Base-by-base conservation (phyloP, 140 eudicot genomes). In the Flaveria floridana region DNA sequence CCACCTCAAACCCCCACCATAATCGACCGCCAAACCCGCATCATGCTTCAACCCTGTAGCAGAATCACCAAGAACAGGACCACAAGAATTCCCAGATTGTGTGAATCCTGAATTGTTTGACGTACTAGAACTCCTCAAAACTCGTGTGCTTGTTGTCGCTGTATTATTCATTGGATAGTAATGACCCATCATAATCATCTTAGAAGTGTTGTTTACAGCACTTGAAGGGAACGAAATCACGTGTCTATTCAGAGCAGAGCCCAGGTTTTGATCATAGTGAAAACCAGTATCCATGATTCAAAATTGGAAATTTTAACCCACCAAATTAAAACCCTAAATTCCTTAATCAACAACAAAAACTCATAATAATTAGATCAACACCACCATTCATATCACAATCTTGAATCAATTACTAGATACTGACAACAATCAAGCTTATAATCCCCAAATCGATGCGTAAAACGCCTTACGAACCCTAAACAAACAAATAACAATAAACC, bases 21-120 rank as follows among this genome's bases (percentile, higher is more conserved):
- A 91, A 83, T 91, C 96, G 0, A 83, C 96, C 20, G 86, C 89
- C 53, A 86, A 73, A 14, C 93, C 96, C 18, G 89, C 76, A 44
- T 91, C 96, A 48, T 85, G 90, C 82, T 86, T 91, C 65, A 91
- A 79, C 75, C 92, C 96, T 0, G 86, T 79, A 53, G 72, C 85
- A 4, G 95, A 72, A 65, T 89, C 89, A 44, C 81, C 44, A 39
- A 89, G 73, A 72, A 73, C 83, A n/a, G 97, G 84, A 68, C 80
- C 74, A 53, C 76, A 64, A 44, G 86, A 68, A 72, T 57, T 83
- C 56, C 80, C 82, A 61, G 65, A 73, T 34, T 73, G 82, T 41
- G 84, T 58, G 10, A 78, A 59, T 15, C 79, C 71, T n/a, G 74
- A 79, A 80, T 65, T 63, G 72, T 73, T 85, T 44, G 70, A 61